Percentiles rank a stretch among this genome's conserved stretches.
Conservation (phyloP, 352 stramenopile genomes). For the Peronospora tabacina region DNA sequence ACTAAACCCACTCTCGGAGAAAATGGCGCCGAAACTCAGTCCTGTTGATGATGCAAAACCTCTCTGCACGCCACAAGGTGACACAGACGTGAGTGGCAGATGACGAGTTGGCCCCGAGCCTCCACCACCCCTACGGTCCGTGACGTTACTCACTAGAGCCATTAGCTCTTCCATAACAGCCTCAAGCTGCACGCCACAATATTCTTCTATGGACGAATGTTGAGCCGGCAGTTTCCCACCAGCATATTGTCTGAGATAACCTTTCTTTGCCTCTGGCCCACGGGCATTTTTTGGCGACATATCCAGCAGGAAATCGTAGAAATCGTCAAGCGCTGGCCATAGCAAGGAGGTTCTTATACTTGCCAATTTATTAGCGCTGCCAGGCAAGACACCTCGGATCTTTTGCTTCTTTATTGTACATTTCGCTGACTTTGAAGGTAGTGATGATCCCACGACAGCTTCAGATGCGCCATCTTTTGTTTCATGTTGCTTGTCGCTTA, state of each 20-base stretch:
- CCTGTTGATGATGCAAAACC: slow-evolving; percentile 17
- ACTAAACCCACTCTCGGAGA: slow-evolving; percentile 64
- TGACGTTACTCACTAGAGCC: slow-evolving; percentile 42
- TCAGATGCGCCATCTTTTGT: neutral
- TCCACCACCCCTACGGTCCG: slow-evolving; percentile 29
- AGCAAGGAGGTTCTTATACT: slow-evolving; percentile 50
- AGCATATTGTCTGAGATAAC: slow-evolving; percentile 27
- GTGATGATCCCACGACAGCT: neutral
- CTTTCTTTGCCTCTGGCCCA: slow-evolving; percentile 22
- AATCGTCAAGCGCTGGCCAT: slow-evolving; percentile 68
- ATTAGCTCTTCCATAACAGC: slow-evolving; percentile 66
- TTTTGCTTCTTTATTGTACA: slow-evolving; percentile 18
- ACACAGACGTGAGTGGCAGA: slow-evolving; percentile 48
- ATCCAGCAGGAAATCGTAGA: slow-evolving; percentile 69
- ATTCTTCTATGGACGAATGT: slow-evolving; percentile 46
- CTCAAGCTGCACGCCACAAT: slow-evolving; percentile 48
- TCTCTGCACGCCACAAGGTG: slow-evolving; percentile 33
- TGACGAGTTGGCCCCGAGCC: slow-evolving; percentile 21
- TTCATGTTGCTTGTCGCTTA: neutral
- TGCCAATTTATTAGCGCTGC: slow-evolving; percentile 6
- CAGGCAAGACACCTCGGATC: slow-evolving; percentile 4
- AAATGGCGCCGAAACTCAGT: slow-evolving; percentile 50
- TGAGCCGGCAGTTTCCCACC: slow-evolving; percentile 33
- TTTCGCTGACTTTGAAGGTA: slow-evolving; percentile 7
- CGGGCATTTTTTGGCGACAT: slow-evolving; percentile 42